Evolutionary conservation across 176 grass and related monocot species (phyloP).

Genomic region (Alopecurus myosuroides): DNA sequence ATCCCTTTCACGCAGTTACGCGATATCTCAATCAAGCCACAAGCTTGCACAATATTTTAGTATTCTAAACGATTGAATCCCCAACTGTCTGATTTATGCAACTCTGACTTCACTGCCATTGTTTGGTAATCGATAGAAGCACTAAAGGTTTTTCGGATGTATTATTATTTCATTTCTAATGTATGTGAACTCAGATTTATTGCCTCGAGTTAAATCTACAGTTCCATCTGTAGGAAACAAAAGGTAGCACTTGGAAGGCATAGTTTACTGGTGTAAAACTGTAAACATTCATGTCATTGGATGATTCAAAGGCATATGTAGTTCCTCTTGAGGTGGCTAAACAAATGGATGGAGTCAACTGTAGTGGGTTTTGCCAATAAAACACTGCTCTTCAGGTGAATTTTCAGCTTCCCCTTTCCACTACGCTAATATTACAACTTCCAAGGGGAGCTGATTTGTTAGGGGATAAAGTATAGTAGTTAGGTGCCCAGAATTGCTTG

Average conservation of each 20-base stretch:
- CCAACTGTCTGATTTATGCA: not conserved
- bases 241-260: constrained; percentile 41
- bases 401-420: constrained; percentile 51
- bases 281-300: constrained; percentile 36
- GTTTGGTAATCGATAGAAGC: not conserved
- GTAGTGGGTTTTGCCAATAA: constrained; percentile 41
- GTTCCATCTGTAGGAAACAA: constrained; percentile 48
- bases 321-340: constrained; percentile 48
- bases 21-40: not conserved
- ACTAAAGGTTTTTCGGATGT: not conserved
- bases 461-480: not conserved
- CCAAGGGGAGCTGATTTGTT: constrained; percentile 44
- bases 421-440: constrained; percentile 8
- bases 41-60: not conserved
- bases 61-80: not conserved
- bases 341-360: constrained; percentile 43
- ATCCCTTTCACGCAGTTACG: not conserved
- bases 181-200: constrained; percentile 7
- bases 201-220: constrained; percentile 35
- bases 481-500: not conserved
- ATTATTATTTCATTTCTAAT: not conserved
- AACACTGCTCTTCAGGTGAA: constrained; percentile 56
- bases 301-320: constrained; percentile 43
- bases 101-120: not conserved
- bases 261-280: constrained; percentile 41